Evolutionary conservation across 805 yeast genomes (phyloP), one percentile per base, ranked within the genome.

Genomic region (Osmozyma mogii): DNA sequence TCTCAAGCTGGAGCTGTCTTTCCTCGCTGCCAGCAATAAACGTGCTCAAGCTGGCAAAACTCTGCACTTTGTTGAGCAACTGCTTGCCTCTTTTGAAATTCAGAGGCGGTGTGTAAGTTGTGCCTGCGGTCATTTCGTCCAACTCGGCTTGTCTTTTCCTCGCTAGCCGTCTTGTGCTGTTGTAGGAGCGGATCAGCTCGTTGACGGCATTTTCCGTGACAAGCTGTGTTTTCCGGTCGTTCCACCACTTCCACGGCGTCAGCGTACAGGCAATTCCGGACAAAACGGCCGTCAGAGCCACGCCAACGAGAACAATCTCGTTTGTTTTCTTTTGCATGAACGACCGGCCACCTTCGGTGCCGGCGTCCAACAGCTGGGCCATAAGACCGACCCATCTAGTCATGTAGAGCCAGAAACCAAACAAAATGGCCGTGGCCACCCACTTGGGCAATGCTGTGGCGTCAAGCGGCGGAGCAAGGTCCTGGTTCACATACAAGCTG

Each of bases 241-340:
- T 19, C 39, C 40, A 35, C 22, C 36, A 37, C 12, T 20, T 32
- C 14, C 35, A 60, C 6, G 73, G 64, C 1, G 72, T 67, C 24
- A 72, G 60, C 9, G 66, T 49, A 5, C 72, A 65, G 1, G 76
- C 78, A 24, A 71, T 58, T 2, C 78, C 78, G 8, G 72, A 69
- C 12, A 72, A 49, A 1, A 67, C 38, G 1, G 75, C 70, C 30
- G 72, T 56, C 29, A 67, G 58, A n/a, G 70, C 55, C 17, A 72
- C 63, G 0, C 78, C 78, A 16, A 67, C 52, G 25, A 71, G 45
- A 3, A 68, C 58, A 17, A 72, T 42, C 40, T 70, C 68, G 37
- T 61, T 65, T 25, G 71, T 54, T 30, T 70, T 65, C 12, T 51
- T 48, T 27, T 64, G 63, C n/a, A 65, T 38, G n/a, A 59, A 36